Conservation (phyloP, 164 flowering plant species). For the Saururus chinensis region DNA sequence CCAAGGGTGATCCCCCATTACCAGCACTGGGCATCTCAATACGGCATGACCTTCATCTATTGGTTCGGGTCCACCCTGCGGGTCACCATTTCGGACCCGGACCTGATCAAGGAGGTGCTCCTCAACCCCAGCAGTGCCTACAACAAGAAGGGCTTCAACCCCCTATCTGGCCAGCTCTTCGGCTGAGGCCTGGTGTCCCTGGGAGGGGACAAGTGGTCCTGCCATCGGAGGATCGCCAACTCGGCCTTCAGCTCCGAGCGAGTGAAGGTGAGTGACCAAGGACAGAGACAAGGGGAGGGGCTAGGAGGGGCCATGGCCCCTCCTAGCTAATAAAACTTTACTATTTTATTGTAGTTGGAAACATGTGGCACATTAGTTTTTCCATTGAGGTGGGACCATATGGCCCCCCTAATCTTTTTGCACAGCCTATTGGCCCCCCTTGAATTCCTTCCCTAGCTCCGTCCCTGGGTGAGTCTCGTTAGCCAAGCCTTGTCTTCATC, state of each 20-base stretch:
- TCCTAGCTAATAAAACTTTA: too few relatives aligned
- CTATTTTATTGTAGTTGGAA: too few relatives aligned
- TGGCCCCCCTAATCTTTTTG: too few relatives aligned
- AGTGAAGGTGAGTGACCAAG: too few relatives aligned
- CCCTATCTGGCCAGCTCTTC: conserved; percentile 7
- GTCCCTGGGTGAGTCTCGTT: too few relatives aligned
- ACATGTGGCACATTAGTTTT: too few relatives aligned
- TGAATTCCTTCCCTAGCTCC: too few relatives aligned
- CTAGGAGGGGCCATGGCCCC: too few relatives aligned
- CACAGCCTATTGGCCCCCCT: too few relatives aligned
- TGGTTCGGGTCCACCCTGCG: conserved; percentile 11
- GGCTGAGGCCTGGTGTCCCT: conserved; percentile 10
- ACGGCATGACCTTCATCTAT: conserved; percentile 9
- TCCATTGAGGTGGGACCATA: too few relatives aligned
- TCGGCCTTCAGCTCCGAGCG: conserved; percentile 11
- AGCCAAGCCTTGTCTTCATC: not conserved
- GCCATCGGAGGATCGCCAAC: conserved; percentile 9
- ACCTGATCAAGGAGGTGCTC: conserved; percentile 11
- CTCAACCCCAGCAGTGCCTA: conserved; percentile 6
- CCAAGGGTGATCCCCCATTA: conserved; percentile 6
- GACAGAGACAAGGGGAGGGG: too few relatives aligned
- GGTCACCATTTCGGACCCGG: conserved; percentile 7
- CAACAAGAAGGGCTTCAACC: conserved; percentile 3
- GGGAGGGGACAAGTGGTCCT: conserved; percentile 10
- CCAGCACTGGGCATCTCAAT: conserved; percentile 6